A percentile compares a stretch with the other conserved stretches of the same genome.
These are phyloP conservation scores for Papiliotrema nemorosa DNA, from an alignment of 1,284 basidiomycete species.

Conservation along the genomic window DNA sequence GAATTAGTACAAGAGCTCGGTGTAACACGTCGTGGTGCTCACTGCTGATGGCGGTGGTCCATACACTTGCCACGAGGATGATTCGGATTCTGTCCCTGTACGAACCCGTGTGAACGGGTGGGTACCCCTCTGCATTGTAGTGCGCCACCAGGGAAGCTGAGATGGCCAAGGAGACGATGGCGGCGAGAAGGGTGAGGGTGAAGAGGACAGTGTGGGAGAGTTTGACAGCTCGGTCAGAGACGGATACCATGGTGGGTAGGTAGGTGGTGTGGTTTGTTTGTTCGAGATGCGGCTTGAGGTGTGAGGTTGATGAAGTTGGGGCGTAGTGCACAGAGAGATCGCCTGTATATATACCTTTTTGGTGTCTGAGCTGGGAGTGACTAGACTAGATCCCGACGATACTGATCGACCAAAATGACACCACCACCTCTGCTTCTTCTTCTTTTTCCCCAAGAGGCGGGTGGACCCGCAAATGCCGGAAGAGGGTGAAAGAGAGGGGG, in stretches of 20 bases:
- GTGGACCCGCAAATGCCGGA: no score
- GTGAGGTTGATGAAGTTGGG: background rate
- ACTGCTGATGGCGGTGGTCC: constrained; percentile 40
- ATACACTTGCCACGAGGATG: constrained; percentile 43
- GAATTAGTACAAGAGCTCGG: background rate
- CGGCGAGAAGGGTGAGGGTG: constrained; percentile 32
- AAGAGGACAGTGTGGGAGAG: constrained; percentile 41
- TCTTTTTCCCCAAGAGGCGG: no score
- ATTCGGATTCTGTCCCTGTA: constrained; percentile 50
- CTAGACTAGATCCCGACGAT: no score
- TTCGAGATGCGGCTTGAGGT: background rate
- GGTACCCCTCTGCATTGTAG: constrained; percentile 47
- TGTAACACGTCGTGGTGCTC: constrained; percentile 16
- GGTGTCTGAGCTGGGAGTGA: no score
- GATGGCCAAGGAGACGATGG: constrained; percentile 45
- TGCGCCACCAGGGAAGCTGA: constrained; percentile 28
- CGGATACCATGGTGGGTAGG: constrained; percentile 22
- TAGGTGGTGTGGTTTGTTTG: background rate
- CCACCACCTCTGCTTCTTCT: no score
- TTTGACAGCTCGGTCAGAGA: constrained; percentile 39
- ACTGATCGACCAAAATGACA: no score
- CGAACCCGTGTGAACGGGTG: constrained; percentile 25
- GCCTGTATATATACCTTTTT: no score
- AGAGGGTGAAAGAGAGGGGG: no score
- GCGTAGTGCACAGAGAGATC: no score